Base-by-base conservation (phyloP, 2,329 filamentous ascomycete genomes). In the Fusarium sp. region DNA sequence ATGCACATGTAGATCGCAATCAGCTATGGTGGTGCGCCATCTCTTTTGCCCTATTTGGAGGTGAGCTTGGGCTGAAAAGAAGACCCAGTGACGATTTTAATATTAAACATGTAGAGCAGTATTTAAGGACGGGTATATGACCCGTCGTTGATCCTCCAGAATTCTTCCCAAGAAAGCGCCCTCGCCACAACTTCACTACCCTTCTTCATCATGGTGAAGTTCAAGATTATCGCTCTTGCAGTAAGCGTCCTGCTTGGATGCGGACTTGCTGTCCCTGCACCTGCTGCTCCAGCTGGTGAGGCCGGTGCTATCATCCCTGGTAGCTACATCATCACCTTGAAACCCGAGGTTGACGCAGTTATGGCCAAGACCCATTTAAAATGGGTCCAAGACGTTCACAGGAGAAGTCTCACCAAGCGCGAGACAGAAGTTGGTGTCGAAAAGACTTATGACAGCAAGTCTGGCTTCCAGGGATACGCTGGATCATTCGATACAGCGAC, bases 241-340 rank as follows among this genome's bases (percentile, higher is more conserved):
- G 44, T 51, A 4, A 64, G 65, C 13, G 7, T 69, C 35, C 68
- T 69, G 16, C 2, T 69, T 6, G 66, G 66, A 35, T 69, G 44
- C 0, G 66, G 57, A 24, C n/a, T 69, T 42, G 58, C 65, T 24
- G 30, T 41, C 14, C 66, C 66, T 38, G 57, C 65, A 3, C 65
- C 50, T 22, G 38, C 65, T 12, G 26, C n/a, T 5, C 64, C 45
- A 1, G 13, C 26, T 7, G 35, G 44, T 8, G 44, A 64, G 11
- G 30, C 65, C 1, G 66, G 58, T 1, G 36, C 71, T 20, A 61
- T 81, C 35, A 75, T 83, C 36, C 75, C 81, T 24, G 80, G 79
- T 57, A 85, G 84, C 51, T 91, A 89, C 80, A 90, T 91, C 73
- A 86, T 91, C 33, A 88, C 91, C 39, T 89, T 90, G 78, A 88